Conservation (phyloP, 768 basidiomycete species). For the Kwoniella pini region DNA sequence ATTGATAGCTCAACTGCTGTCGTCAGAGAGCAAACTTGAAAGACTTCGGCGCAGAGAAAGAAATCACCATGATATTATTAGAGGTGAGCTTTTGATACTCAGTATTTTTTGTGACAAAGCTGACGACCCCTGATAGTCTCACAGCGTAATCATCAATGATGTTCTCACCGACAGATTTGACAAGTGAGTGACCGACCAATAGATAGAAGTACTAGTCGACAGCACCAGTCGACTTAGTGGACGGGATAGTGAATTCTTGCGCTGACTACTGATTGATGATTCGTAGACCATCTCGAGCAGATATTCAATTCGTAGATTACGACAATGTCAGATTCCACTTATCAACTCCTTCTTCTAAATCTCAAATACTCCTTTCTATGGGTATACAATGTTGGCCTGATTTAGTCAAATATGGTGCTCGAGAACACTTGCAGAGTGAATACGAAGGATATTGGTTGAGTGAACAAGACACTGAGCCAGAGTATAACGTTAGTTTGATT, state of each 20-base stretch:
- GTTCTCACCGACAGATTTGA: conserved; percentile 80
- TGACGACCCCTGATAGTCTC: conserved; percentile 58
- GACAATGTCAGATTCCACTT: conserved; percentile 94
- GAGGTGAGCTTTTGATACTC: conserved; percentile 69
- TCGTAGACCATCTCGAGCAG: conserved; percentile 80
- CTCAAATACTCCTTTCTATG: conserved; percentile 84
- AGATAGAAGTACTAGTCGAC: not conserved
- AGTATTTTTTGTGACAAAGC: conserved; percentile 9
- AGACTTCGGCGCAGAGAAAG: too few relatives aligned
- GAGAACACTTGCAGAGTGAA: conserved; percentile 74
- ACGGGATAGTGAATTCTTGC: too few relatives aligned
- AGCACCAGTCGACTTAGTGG: too few relatives aligned
- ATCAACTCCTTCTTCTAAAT: conserved; percentile 80
- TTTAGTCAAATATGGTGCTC: conserved; percentile 80
- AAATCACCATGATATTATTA: conserved; percentile 71
- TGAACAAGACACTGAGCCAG: conserved; percentile 69
- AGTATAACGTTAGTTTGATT: conserved; percentile 82
- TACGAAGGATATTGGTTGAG: conserved; percentile 68
- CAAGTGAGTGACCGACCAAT: conserved; percentile 63
- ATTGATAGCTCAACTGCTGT: too few relatives aligned
- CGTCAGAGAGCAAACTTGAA: too few relatives aligned
- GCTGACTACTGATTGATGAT: too few relatives aligned
- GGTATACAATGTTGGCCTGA: conserved; percentile 97
- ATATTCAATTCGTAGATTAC: conserved; percentile 96
- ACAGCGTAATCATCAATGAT: conserved; percentile 89